Base-by-base conservation (phyloP, 2,329 filamentous ascomycete genomes). In the Apiospora aurea region DNA sequence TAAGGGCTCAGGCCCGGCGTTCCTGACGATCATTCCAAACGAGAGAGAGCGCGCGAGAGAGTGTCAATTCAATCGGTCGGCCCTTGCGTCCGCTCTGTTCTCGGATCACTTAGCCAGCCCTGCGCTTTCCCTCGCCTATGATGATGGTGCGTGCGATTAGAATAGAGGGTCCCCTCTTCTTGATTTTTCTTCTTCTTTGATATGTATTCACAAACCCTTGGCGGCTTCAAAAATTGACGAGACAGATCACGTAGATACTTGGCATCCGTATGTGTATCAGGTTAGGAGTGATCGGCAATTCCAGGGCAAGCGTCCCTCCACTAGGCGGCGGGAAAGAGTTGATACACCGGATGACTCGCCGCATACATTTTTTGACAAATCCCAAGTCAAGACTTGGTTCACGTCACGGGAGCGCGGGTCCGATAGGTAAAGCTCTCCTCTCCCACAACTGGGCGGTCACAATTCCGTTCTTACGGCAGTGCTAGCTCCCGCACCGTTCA, bases 11-110 rank as follows among this genome's bases (percentile, higher is more conserved):
- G 57, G 57, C 18, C 29, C 34, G 34, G 29, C 21, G 57, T 64
- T 6, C 34, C 57, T 64, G 18, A 24, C 34, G 34, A 64, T 64
- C 34, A 41, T n/a, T 49, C n/a, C 8, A 21, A 21, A 3, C 26
- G n/a, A n/a, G n/a, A n/a, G n/a, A n/a, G n/a, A n/a, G 26, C 26
- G 26, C 18, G 18, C 29, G 18, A 38, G 16, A 38, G 34, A 38
- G 10, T 0, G 2, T 67, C 69, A 66, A 71, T 51, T 67, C 69
- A 24, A n/a, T 71, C 57, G 69, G 69, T 14, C 57, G 67, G 26
- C 34, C 57, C 57, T 64, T 64, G 29, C 34, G 21, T 64, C 34
- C 34, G 1, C 34, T 46, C 4, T 21, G 57, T 64, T 38, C 29
- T 64, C 57, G 4, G 57, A 64, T 64, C 57, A 18, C 57, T 18